Base-by-base conservation (phyloP, 1,139 yeast genomes). In the Magnusiomyces sp. region DNA sequence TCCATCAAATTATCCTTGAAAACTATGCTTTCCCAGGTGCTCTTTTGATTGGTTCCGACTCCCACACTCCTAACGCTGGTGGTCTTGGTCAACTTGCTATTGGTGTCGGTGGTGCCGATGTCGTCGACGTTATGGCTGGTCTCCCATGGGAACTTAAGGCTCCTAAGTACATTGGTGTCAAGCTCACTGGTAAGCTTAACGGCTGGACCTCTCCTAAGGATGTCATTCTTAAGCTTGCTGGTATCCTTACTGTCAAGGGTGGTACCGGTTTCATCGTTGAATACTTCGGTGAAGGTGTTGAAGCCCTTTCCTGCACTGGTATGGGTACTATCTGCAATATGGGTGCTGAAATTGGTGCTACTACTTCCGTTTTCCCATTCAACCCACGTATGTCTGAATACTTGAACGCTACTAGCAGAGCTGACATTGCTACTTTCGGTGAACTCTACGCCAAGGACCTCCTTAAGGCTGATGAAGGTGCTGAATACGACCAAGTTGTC, bases 61-160 rank as follows among this genome's bases (percentile, higher is more conserved):
- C 96, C 3, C 97, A 92, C 67, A 90, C 97, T 45, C 97, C 97
- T 44, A 90, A 90, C 65, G 97, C 97, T 13, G 97, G 97, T 71
- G 97, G 97, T 55, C 74, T 90, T 54, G 97, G 97, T 65, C 95
- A 95, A 53, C 82, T 90, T 56, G 97, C 97, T 58, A 92, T 90
- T 64, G 97, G 97, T 71, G 97, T 89, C 46, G 97, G 97, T 67
- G 97, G 97, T 71, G 97, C 97, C 41, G 97, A 90, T 71, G 97
- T 97, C 16, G 97, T 90, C 46, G 98, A 92, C 67, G 97, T 94
- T 11, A 73, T 92, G 62, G 86, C 97, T 14, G 95, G 95, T 50
- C 83, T 95, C n/a, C 97, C 98, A 45, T 92, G 98, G 98, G 98
- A 92, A 72, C 79, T 92, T 67, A 90, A 90, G 71, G 97, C 97